These are phyloP conservation scores for Termitomyces sp. DNA, from an alignment of 768 basidiomycete species.

Conservation along the genomic window DNA sequence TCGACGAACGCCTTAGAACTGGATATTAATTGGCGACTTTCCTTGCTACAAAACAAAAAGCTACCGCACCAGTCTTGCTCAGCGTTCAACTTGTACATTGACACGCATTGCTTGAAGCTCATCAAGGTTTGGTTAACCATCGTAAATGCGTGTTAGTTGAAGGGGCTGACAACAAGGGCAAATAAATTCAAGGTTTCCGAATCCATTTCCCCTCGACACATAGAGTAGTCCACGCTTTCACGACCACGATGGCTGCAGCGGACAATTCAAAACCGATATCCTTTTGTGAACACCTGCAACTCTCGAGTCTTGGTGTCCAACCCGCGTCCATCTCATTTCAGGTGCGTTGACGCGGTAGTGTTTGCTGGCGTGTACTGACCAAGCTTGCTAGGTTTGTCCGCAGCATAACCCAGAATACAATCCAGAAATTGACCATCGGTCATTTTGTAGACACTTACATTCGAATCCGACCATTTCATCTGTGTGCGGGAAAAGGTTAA, in stretches of 20 bases:
- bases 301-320: conserved; percentile 93
- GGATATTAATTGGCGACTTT: too few species aligned
- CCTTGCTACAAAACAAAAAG: neutral
- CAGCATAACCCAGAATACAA: neutral
- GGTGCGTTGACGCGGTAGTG: conserved; percentile 45
- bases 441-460: conserved; percentile 67
- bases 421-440: neutral
- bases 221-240: conserved; percentile 11
- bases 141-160: neutral
- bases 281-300: conserved; percentile 88
- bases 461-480: conserved; percentile 98
- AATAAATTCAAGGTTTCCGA: conserved; percentile 4
- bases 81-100: neutral
- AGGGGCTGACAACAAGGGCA: conserved; percentile 7
- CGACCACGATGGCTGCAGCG: conserved; percentile 35
- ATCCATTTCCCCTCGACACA: neutral
- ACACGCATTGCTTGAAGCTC: too few species aligned
- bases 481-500: conserved; percentile 95
- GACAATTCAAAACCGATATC: conserved; percentile 73
- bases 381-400: conserved; percentile 24
- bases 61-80: neutral
- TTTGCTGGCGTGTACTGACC: conserved; percentile 28
- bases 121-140: too few species aligned
- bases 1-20: too few species aligned
- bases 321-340: conserved; percentile 97